Base-by-base conservation (phyloP, 192 early-diverging fungal genomes). In the Coemansia sp. region DNA sequence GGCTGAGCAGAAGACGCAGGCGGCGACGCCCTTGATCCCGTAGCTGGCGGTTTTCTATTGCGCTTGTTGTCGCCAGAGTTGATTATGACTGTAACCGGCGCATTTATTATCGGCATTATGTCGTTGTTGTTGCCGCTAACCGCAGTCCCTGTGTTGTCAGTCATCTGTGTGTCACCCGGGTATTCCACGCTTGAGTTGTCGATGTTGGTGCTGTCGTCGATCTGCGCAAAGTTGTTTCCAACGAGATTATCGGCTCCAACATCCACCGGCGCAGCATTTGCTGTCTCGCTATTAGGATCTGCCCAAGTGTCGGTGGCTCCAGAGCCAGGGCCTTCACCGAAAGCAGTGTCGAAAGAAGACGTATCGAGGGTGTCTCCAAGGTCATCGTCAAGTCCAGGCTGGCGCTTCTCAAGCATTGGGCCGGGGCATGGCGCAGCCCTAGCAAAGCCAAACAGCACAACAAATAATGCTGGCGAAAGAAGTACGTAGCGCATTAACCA, bases 91-190 rank as follows among this genome's bases (percentile, higher is more conserved):
- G 76, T 79, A 8, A 79, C 76, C 2, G 76, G 76, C 0, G 76
- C 76, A n/a, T 79, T 79, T 17, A 79, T 74, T 10, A 79, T 79
- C n/a, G 76, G 76, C 72, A 71, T 71, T 14, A 79, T 67, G 22
- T 74, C 71, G 65, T 79, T 79, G 54, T 74, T 74, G 69, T 79
- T 71, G 15, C 76, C 76, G 59, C 71, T 74, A 6, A 79, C 71
- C 1, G 76, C 76, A 0, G 76, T 79, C 15, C 76, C 76, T 4
- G 76, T 66, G 50, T 79, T 79, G 11, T 62, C 76, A 3, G 71
- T 71, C 60, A 79, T 64, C 59, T 79, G 60, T 13, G 76, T 54
- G 25, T 74, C 69, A 42, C 58, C 71, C 9, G 76, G 71, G 25
- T 79, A 70, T 1, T 70, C 71, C 19, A 74, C 61, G 40, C 65